Base-by-base conservation (phyloP, 2,329 filamentous ascomycete species). In the Metarhizium anisopliae region DNA sequence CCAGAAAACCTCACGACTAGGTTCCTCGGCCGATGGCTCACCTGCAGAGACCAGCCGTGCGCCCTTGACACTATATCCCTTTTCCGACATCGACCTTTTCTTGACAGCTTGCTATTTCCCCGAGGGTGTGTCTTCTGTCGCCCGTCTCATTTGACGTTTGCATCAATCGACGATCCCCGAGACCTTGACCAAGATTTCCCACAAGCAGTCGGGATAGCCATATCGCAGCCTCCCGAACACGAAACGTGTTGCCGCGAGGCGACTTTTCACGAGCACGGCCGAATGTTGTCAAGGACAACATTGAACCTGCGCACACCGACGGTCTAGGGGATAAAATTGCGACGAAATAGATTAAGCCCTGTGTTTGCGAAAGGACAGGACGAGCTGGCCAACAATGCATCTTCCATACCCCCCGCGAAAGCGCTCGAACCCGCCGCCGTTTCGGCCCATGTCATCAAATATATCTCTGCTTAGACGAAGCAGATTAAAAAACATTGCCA, bases 331-430 rank as follows among this genome's bases (percentile, higher is more conserved):
- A 14, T 6, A 29, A 6, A 13, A 29, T 30, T 49, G 32, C 3
- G 52, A 45, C 50, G 50, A 14, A 42, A 38, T 51, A 25, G 32
- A 51, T 14, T 2, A 36, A 36, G 29, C 16, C 29, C 7, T 18
- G 11, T 18, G 16, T 30, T 30, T 29, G 20, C 4, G 6, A 49
- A 16, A 11, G 4, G 45, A 49, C 18, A 16, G 8, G 4, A 53
- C 11, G 4, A 47, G 25, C 47, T 47, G 52, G 60, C 59, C 66
- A 25, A 77, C 64, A 63, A 94, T 96, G 90, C 92, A 96, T 71
- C 91, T 93, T 78, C 90, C 92, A 60, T 85, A 95, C 64, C 91
- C 91, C 55, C 83, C 90, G 66, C 87, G 91, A 71, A 95, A 93
- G 74, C 84, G 82, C 67, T 93, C 89, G 61, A 84, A 87, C 67